Base-by-base conservation (phyloP, 2,329 filamentous ascomycete species). In the Verticillium isaacii region DNA sequence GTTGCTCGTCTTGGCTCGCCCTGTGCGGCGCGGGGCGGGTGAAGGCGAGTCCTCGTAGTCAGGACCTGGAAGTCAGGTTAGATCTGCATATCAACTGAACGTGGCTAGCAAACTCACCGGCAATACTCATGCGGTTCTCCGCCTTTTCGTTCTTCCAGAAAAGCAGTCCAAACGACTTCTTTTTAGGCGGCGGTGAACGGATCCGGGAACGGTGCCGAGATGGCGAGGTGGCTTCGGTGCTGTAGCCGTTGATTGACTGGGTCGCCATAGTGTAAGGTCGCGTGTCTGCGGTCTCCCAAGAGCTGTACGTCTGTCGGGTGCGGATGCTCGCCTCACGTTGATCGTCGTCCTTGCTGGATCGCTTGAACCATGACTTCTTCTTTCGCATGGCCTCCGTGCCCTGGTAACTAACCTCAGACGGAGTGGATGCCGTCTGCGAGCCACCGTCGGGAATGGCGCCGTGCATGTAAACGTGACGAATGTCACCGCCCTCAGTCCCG, bases 131-230 rank as follows among this genome's bases (percentile, higher is more conserved):
- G 57, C 76, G 68, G 34, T 71, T 74, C 66, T 78, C 80, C 32
- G 66, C 72, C 56, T 79, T 83, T 59, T 71, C 76, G 32, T 72
- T 77, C 69, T 83, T 85, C 83, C 82, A 87, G 64, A 86, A 86
- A 5, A 80, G 75, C 17, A 86, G 78, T 34, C 74, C 76, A 63
- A 86, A 85, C 9, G 76, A 75, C 73, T 81, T 82, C 74, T 81
- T 85, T 73, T 80, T 85, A 58, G 71, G 72, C 6, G 2, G 70
- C 62, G 34, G 66, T 65, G 32, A 61, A 57, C 36, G 62, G 12
- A 5, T 3, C 32, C 54, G 14, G 12, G 54, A 52, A 14, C 19
- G 45, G 45, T 52, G 45, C 3, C 19, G 45, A 52, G 45, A 52
- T 11, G 29, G 54, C 54, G 54, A 32, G 5, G 54, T 34, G 5